Percentiles rank a stretch among this genome's conserved stretches.
Conservation (phyloP, 140 eudicot species). For the Ambrosia hybrid region DNA sequence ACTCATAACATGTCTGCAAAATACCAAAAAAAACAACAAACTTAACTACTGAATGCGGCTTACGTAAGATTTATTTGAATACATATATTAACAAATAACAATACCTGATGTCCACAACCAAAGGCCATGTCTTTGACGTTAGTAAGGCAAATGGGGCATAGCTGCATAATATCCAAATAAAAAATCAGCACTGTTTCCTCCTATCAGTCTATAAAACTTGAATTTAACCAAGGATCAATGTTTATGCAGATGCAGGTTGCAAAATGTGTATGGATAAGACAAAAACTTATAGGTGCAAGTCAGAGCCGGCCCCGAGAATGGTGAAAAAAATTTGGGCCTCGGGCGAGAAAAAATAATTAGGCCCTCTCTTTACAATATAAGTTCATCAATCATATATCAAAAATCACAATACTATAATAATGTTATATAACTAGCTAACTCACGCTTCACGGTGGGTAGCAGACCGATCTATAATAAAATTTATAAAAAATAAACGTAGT, state of each 20-base stretch:
- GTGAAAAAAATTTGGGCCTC: too few relatives aligned
- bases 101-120: constrained; percentile 99
- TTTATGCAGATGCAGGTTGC: neutral
- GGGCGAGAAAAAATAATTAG: too few relatives aligned
- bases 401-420: too few relatives aligned
- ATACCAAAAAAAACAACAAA: neutral
- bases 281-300: too few relatives aligned
- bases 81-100: neutral
- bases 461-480: too few relatives aligned
- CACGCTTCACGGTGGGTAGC: too few relatives aligned
- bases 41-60: neutral
- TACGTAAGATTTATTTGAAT: neutral
- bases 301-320: too few relatives aligned
- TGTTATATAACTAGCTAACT: too few relatives aligned
- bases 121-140: constrained; percentile 88
- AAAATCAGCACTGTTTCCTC: constrained; percentile 1
- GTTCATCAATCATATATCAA: too few relatives aligned
- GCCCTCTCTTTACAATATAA: too few relatives aligned
- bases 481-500: too few relatives aligned
- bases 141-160: constrained; percentile 86
- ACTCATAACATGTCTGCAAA: constrained; percentile 82
- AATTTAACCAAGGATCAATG: constrained; percentile 1
- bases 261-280: neutral
- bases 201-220: too few relatives aligned
- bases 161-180: constrained; percentile 36